These are phyloP conservation scores for Zanthoxylum bungeanum DNA, from an alignment of 345 rosid species.

Conservation along the genomic window DNA sequence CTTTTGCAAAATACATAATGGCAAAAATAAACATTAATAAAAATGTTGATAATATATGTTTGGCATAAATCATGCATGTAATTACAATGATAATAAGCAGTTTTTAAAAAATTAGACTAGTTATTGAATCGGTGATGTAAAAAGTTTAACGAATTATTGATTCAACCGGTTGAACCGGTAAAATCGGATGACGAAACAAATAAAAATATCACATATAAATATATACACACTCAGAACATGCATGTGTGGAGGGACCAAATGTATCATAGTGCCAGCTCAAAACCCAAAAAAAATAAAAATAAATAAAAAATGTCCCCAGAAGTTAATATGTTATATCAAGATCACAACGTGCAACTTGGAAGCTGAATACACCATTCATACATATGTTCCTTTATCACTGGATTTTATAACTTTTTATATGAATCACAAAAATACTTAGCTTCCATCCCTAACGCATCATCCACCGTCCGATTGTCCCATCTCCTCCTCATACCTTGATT, in stretches of 20 bases:
- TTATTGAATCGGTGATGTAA: too few relatives aligned
- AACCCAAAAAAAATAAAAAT: too few relatives aligned
- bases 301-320: not conserved
- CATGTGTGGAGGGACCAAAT: not conserved
- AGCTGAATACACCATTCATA: not conserved
- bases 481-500: slow-evolving; percentile 35
- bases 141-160: too few relatives aligned
- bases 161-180: too few relatives aligned
- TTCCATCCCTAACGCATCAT: slow-evolving; percentile 14
- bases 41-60: not conserved
- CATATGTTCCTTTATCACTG: too few relatives aligned
- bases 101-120: too few relatives aligned
- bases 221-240: too few relatives aligned
- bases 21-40: not conserved
- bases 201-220: too few relatives aligned
- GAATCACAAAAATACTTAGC: slow-evolving; percentile 28
- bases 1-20: not conserved
- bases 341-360: not conserved
- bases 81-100: too few relatives aligned
- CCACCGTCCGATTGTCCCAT: slow-evolving; percentile 43
- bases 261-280: not conserved
- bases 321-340: not conserved
- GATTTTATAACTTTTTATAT: slow-evolving; percentile 1
- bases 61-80: not conserved
- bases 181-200: not conserved